Base-by-base conservation (phyloP, 2,329 filamentous ascomycete species). In the Ceratocystiopsis sp. region DNA sequence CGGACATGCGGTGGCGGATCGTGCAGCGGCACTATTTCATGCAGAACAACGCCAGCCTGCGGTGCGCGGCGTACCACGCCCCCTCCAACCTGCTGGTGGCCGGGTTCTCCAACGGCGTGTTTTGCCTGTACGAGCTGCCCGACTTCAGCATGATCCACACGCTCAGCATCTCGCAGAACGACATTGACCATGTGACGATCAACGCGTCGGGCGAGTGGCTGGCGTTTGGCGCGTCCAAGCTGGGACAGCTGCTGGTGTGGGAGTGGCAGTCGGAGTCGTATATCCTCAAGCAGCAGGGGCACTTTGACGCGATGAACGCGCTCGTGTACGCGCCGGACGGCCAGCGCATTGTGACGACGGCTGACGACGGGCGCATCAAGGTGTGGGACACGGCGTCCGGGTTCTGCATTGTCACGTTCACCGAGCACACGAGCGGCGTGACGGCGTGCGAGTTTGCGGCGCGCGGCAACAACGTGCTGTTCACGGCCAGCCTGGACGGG, bases 231-330 rank as follows among this genome's bases (percentile, higher is more conserved):
- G 91, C 93, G 0, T 93, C 91, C 2, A 93, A 93, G 54, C 71
- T 94, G 6, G 93, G 93, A 1, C 91, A 98, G 57, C 68, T 98
- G n/a, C 66, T 98, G 4, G 91, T 98, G 4, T 98, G 91, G 91
- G 91, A 98, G 59, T 98, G 93, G 87, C 89, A 96, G 58, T 98
- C 91, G 0, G 93, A 98, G 61, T 96, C 89, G 7, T 98, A 98
- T 60, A 93, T 98, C 46, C 67, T 98, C 40, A 98, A 98, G 62
- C 91, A 98, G 57, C 91, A 96, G 60, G 91, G 89, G 0, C 91
- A 98, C 61, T 87, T 94, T 50, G 91, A 98, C 58, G 82, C 85
- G 2, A 87, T 96, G 75, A 96, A 96, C 60, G 75, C 86, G 0
- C 68, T 98, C 4, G 80, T 83, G 10, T 98, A 96, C 61, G 89